Base-by-base conservation (phyloP, 371 early-diverging fungal genomes). In the Chytridium lagenaria region DNA sequence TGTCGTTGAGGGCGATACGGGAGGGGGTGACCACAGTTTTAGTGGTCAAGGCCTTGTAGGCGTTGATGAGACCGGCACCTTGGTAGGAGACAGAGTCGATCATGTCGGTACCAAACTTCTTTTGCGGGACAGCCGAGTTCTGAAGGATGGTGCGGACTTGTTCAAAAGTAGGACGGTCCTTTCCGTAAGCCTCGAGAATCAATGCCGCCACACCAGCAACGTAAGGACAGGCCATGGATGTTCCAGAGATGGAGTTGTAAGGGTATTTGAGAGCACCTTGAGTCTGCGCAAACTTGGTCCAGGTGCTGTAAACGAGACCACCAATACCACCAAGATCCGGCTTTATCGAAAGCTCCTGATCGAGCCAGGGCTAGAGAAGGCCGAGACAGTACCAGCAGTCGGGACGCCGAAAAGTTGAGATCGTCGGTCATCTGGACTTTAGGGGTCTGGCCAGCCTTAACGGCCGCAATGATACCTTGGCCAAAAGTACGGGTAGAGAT, bases 21-120 rank as follows among this genome's bases (percentile, higher is more conserved):
- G 89, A 83, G 1, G 95, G 95, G 0, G 72, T 44, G 36, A 93
- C 79, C 2, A 77, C 31, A 0, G 87, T 84, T 31, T 83, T 82
- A 2, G 90, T 67, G 7, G 49, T 70, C 64, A 94, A 63, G 1
- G 93, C 88, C 50, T 84, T 77, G 70, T 84, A 83, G n/a, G n/a
- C n/a, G n/a, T n/a, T n/a, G n/a, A n/a, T n/a, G n/a, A n/a, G n/a
- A n/a, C n/a, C n/a, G n/a, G 30, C 81, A 1, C 94, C 94, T 74
- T 92, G 90, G 69, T 81, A 81, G 68, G 85, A 85, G 5, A 85
- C 83, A 0, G 88, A 83, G 30, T 85, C 83, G 26, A 61, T 26
- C 34, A 77, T 68, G 40, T 76, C 79, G 69, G 80, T 76, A 1
- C 78, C 49, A 59, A 68, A 80, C 49, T 79, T 68, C 2, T 64